Evolutionary conservation across 768 basidiomycete species (phyloP).

Genomic region (Imleria badia): DNA sequence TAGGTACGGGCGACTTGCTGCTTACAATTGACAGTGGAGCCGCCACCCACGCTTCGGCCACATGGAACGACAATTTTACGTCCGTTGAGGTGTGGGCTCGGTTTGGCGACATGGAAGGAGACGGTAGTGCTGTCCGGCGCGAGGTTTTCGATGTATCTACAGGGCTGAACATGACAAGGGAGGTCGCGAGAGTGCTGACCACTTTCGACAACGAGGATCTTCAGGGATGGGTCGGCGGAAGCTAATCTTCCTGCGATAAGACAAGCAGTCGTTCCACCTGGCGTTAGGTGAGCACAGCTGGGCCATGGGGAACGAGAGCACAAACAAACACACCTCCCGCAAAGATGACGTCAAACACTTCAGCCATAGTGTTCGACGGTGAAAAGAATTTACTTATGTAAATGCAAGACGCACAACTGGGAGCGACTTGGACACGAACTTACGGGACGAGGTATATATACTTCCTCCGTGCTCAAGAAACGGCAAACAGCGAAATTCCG

Average conservation of each 20-base stretch:
- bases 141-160: conserved; percentile 46
- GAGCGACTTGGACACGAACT: too few species aligned
- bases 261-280: conserved; percentile 53
- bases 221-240: conserved; percentile 50
- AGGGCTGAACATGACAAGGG: conserved; percentile 52
- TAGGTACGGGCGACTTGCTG: too few species aligned
- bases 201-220: conserved; percentile 60
- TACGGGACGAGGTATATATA: not conserved
- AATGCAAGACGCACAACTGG: too few species aligned
- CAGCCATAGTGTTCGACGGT: conserved; percentile 1
- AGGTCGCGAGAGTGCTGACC: conserved; percentile 52
- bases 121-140: conserved; percentile 41
- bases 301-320: too few species aligned
- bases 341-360: conserved; percentile 50
- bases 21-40: conserved; percentile 59
- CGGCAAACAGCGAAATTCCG: too few species aligned
- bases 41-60: conserved; percentile 60
- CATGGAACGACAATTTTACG: conserved; percentile 45
- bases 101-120: conserved; percentile 38
- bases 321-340: conserved; percentile 46
- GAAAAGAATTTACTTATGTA: too few species aligned
- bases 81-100: conserved; percentile 43
- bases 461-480: not conserved
- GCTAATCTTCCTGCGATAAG: conserved; percentile 52
- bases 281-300: not conserved